phyloP scores from a whole-genome alignment of 2,329 filamentous ascomycete genomes.

The Camillea tinctor region DNA sequence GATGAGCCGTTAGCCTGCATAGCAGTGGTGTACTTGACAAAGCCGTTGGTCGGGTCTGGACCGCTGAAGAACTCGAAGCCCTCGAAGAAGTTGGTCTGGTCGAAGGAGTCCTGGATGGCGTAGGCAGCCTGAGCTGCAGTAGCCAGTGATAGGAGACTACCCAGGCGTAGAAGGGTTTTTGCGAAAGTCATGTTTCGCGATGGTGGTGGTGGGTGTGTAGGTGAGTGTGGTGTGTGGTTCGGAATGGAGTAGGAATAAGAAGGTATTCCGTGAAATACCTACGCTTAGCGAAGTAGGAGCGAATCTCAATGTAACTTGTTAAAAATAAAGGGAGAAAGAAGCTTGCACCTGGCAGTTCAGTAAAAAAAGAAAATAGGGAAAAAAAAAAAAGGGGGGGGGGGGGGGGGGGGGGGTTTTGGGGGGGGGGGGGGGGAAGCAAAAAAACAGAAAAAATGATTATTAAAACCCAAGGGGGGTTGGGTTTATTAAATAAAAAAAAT shows the following conservation, averaged over 20 bases:
- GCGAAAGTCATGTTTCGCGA: conserved; percentile 24
- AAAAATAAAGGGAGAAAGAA: conserved; percentile 2
- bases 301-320: not conserved
- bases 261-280: conserved; percentile 3
- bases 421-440: too few species aligned
- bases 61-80: conserved; percentile 55
- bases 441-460: too few species aligned
- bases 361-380: not conserved
- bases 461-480: too few species aligned
- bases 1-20: conserved; percentile 55
- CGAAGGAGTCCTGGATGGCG: conserved; percentile 46
- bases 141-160: conserved; percentile 23
- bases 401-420: too few species aligned
- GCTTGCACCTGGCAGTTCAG: conserved; percentile 26
- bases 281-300: conserved; percentile 7
- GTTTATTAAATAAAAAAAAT: conserved; percentile 2
- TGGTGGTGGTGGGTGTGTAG: not conserved
- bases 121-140: conserved; percentile 36
- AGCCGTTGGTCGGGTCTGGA: conserved; percentile 71
- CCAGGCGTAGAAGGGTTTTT: conserved; percentile 23
- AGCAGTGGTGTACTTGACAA: conserved; percentile 66
- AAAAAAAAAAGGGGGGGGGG: too few species aligned
- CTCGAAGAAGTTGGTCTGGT: conserved; percentile 55
- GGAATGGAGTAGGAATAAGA: conserved; percentile 4
- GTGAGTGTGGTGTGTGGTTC: too few species aligned